phyloP scores from a whole-genome alignment of 2,329 filamentous ascomycete genomes.

The Colletotrichum euphorbiae region DNA sequence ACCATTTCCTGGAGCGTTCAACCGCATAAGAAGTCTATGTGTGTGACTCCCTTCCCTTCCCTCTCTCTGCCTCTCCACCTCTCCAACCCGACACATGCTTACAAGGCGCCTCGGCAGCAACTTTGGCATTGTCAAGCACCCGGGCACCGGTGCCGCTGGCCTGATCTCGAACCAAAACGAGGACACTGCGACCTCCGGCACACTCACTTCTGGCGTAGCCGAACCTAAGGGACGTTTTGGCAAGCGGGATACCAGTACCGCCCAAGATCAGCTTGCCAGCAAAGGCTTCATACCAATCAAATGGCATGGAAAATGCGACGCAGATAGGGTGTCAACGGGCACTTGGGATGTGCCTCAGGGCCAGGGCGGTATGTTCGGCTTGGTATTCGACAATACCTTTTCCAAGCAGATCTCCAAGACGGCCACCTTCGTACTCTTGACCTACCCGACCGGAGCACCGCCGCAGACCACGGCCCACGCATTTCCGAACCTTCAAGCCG shows the following conservation, averaged over 20 bases:
- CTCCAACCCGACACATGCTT: constrained; percentile 21
- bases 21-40: constrained; percentile 97
- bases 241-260: constrained; percentile 69
- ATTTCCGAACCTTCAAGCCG: constrained; percentile 68
- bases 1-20: constrained; percentile 98
- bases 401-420: constrained; percentile 96
- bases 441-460: constrained; percentile 85
- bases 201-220: constrained; percentile 56
- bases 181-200: constrained; percentile 59
- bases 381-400: constrained; percentile 99
- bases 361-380: constrained; percentile 91
- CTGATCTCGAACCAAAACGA: constrained; percentile 57
- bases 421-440: constrained; percentile 93
- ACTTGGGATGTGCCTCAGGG: constrained; percentile 81
- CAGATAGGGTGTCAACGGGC: constrained; percentile 93
- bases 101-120: constrained; percentile 65
- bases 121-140: constrained; percentile 98
- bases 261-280: constrained; percentile 71
- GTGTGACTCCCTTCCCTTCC: constrained; percentile 44
- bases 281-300: constrained; percentile 78
- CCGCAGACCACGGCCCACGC: constrained; percentile 78
- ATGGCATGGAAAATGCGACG: constrained; percentile 96
- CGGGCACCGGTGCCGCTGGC: constrained; percentile 73
- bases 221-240: constrained; percentile 62
- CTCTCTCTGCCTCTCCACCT: not conserved